These are phyloP conservation scores for Hyaloperonospora arabidopsidis DNA, from an alignment of 352 stramenopile genomes.

Conservation along the genomic window DNA sequence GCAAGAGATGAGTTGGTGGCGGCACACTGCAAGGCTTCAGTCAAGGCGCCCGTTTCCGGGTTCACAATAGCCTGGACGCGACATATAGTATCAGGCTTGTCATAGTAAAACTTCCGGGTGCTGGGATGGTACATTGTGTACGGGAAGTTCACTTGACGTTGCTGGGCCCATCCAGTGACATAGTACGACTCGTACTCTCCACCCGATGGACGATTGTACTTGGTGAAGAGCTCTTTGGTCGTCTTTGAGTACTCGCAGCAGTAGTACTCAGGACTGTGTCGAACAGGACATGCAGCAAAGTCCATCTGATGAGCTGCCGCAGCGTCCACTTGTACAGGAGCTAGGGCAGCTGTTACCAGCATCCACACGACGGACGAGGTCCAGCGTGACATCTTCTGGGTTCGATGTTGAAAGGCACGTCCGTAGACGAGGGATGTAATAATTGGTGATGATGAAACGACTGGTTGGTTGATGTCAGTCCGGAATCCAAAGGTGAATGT, in stretches of 20 bases:
- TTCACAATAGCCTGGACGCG: constrained; percentile 24
- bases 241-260: constrained; percentile 31
- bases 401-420: too few relatives aligned
- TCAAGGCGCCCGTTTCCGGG: constrained; percentile 16
- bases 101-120: constrained; percentile 29
- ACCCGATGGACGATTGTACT: constrained; percentile 27
- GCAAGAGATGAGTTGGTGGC: constrained; percentile 26
- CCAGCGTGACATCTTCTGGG: neutral
- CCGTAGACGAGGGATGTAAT: too few relatives aligned
- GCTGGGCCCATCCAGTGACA: constrained; percentile 26
- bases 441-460: too few relatives aligned
- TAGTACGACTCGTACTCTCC: constrained; percentile 32
- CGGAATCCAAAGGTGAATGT: too few relatives aligned
- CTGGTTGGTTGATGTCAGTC: too few relatives aligned
- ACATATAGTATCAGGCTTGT: constrained; percentile 25
- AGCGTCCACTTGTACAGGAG: constrained; percentile 2
- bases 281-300: constrained; percentile 32
- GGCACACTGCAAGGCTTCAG: constrained; percentile 29
- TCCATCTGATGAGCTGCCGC: constrained; percentile 21
- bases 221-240: constrained; percentile 25
- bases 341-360: neutral
- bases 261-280: constrained; percentile 28
- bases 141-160: constrained; percentile 35
- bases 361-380: neutral
- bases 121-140: constrained; percentile 27